These are phyloP conservation scores for Leccinum aurantiacum DNA, from an alignment of 768 basidiomycete species.

Conservation along the genomic window DNA sequence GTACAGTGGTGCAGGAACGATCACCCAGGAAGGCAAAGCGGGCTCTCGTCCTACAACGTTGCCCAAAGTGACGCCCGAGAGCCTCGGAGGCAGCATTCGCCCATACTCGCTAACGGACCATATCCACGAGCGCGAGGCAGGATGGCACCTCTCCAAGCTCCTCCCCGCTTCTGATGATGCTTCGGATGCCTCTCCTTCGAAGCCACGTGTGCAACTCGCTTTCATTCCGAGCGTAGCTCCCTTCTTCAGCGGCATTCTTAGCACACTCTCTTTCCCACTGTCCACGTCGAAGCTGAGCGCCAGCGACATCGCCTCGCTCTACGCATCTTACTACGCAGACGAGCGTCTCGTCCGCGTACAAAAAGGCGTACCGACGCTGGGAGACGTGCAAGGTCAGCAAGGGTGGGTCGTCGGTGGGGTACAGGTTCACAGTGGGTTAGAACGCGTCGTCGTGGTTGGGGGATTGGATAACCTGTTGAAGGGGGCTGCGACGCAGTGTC, in stretches of 20 bases:
- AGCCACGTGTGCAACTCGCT: conserved; percentile 54
- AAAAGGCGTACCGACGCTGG: conserved; percentile 69
- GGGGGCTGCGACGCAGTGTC: conserved; percentile 97
- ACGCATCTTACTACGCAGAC: conserved; percentile 70
- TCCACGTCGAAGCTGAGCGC: conserved; percentile 59
- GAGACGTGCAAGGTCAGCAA: conserved; percentile 78
- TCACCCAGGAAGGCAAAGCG: conserved; percentile 60
- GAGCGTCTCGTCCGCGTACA: conserved; percentile 73
- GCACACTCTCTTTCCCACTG: conserved; percentile 82
- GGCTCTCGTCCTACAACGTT: conserved; percentile 66
- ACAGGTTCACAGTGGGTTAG: conserved; percentile 87
- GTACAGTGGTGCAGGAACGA: conserved; percentile 93
- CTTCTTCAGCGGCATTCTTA: conserved; percentile 97
- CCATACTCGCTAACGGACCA: conserved; percentile 95
- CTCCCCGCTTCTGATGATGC: conserved; percentile 26
- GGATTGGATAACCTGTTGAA: conserved; percentile 96
- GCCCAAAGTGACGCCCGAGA: conserved; percentile 80
- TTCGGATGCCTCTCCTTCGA: neutral
- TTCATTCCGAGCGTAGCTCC: conserved; percentile 88
- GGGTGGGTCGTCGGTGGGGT: conserved; percentile 91
- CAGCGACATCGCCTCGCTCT: conserved; percentile 67
- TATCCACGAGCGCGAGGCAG: conserved; percentile 97
- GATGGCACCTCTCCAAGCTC: conserved; percentile 73
- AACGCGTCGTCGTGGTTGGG: conserved; percentile 93
- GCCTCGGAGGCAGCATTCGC: conserved; percentile 70